phyloP scores from a whole-genome alignment of 2,329 filamentous ascomycete species.

The Cordyceps fumosorosea region DNA sequence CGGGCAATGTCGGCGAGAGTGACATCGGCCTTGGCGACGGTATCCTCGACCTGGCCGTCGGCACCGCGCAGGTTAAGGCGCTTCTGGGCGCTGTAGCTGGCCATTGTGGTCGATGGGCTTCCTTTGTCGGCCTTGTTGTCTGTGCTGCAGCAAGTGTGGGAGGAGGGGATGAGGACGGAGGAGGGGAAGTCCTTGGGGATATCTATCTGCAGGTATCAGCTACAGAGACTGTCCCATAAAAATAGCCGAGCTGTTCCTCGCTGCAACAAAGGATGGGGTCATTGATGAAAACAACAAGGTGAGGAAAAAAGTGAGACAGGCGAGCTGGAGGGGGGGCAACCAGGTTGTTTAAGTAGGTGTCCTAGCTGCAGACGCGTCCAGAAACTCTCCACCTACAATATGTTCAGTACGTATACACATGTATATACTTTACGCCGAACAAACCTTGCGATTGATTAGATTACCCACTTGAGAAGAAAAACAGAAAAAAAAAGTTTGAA shows the following conservation, averaged over 20 bases:
- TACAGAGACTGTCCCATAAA: not conserved
- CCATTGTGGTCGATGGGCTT: not conserved
- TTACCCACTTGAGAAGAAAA: conserved; percentile 3
- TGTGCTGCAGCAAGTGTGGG: not conserved
- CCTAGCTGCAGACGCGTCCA: not conserved
- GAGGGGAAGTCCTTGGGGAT: not conserved
- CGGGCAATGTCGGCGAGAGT: conserved; percentile 20
- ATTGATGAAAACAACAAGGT: conserved; percentile 3
- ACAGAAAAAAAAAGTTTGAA: not conserved
- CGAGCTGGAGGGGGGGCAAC: not conserved
- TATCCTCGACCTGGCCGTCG: not conserved
- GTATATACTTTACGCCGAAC: not conserved
- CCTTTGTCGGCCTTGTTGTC: not conserved
- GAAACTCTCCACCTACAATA: not conserved
- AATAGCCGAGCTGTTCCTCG: not conserved
- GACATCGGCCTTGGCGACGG: conserved; percentile 19
- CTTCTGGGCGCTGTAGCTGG: conserved; percentile 6
- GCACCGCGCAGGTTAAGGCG: conserved; percentile 2
- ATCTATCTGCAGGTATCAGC: not conserved
- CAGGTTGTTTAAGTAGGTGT: not conserved
- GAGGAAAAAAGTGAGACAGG: conserved; percentile 1
- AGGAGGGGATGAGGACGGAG: not conserved
- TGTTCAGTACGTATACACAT: not conserved
- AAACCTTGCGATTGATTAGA: conserved; percentile 10
- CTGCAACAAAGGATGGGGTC: not conserved